Percentiles rank a stretch among this genome's conserved stretches.
Evolutionary conservation across 2,329 filamentous ascomycete species (phyloP).

Genomic region (Aspergillus sp.): DNA sequence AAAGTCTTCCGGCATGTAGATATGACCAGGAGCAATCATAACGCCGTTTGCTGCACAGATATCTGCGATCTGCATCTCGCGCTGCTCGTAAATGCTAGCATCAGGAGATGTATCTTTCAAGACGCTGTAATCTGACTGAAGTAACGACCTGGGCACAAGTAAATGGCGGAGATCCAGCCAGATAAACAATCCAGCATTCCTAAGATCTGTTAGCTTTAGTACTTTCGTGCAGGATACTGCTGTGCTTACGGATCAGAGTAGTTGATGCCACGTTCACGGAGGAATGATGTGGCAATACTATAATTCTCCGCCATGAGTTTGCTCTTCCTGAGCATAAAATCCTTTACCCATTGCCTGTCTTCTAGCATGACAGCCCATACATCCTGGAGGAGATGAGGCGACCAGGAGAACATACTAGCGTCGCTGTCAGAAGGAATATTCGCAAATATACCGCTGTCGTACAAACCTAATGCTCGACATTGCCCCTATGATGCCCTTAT

Average conservation of each 20-base stretch:
- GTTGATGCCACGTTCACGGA: neutral
- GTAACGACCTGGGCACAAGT: neutral
- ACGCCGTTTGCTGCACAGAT: constrained; percentile 7
- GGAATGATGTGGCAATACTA: neutral
- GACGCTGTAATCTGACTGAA: neutral
- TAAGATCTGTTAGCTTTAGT: neutral
- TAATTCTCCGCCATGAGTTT: constrained; percentile 4
- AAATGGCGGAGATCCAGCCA: constrained; percentile 9
- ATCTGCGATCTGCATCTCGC: constrained; percentile 5
- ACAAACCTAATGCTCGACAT: constrained; percentile 8
- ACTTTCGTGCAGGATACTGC: neutral
- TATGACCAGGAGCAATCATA: constrained; percentile 7
- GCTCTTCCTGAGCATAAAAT: constrained; percentile 3
- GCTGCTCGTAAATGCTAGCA: neutral
- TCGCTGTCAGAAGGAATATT: neutral
- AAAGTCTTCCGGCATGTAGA: constrained; percentile 5
- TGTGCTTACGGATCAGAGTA: constrained; percentile 2
- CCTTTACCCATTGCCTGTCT: constrained; percentile 1
- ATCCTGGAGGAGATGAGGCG: constrained; percentile 6
- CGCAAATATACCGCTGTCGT: neutral
- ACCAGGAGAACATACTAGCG: constrained; percentile 6
- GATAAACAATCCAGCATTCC: constrained; percentile 9
- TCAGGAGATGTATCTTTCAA: neutral
- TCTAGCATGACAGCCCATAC: constrained; percentile 7
- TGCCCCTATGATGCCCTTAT: constrained; percentile 5